These are phyloP conservation scores for Starmera dryadoides DNA, from an alignment of 805 yeast species.

Conservation along the genomic window DNA sequence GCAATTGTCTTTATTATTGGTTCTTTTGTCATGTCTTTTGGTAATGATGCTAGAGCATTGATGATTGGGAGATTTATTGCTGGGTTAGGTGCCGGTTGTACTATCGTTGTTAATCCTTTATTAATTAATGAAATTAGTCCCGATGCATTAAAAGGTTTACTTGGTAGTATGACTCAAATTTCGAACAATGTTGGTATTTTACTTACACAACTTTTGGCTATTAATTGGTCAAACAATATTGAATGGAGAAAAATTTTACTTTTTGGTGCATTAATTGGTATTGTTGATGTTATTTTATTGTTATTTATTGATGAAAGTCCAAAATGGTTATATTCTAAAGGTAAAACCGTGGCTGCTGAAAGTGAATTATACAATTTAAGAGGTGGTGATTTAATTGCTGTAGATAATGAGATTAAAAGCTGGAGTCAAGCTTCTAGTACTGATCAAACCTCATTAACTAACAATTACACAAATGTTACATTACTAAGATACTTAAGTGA, in stretches of 20 bases:
- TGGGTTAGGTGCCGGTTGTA: constrained; percentile 84
- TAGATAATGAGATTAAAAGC: constrained; percentile 12
- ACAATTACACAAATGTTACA: constrained; percentile 12
- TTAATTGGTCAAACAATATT: constrained; percentile 53
- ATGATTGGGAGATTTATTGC: constrained; percentile 66
- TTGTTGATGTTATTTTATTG: constrained; percentile 36
- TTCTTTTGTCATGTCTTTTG: constrained; percentile 48
- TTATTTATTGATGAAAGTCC: constrained; percentile 68
- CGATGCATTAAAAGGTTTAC: constrained; percentile 52
- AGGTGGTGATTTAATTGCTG: constrained; percentile 16
- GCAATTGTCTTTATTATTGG: constrained; percentile 51
- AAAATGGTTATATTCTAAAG: constrained; percentile 61
- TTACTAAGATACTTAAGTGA: constrained; percentile 40
- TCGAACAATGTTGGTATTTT: constrained; percentile 82
- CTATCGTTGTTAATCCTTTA: constrained; percentile 80
- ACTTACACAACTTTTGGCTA: constrained; percentile 68
- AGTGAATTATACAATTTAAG: constrained; percentile 28
- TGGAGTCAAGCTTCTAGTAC: constrained; percentile 8
- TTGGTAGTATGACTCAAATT: constrained; percentile 89
- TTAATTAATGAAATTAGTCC: constrained; percentile 81
- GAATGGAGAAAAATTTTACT: constrained; percentile 71
- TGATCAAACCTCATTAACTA: constrained; percentile 20
- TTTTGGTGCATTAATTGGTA: constrained; percentile 51
- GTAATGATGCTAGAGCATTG: constrained; percentile 36
- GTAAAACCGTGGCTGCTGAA: constrained; percentile 36